Evolutionary conservation across 495 filamentous ascomycete species (phyloP).

Genomic region (Penicillium goetzii): DNA sequence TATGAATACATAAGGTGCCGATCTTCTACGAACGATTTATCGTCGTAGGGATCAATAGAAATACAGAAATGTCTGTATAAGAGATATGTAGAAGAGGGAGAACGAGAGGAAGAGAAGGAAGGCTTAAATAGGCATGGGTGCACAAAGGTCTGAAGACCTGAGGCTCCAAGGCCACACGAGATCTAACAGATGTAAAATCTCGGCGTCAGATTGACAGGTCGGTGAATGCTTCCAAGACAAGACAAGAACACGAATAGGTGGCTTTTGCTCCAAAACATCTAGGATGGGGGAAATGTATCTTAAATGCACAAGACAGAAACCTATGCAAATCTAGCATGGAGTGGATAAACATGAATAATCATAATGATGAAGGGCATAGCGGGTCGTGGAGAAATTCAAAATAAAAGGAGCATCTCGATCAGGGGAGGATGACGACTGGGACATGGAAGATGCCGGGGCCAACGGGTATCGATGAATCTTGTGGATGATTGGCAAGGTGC

Average conservation of each 20-base stretch:
- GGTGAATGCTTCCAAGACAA: background rate
- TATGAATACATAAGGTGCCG: background rate
- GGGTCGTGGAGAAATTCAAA: conserved; percentile 1
- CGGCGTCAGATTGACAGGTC: background rate
- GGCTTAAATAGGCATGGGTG: background rate
- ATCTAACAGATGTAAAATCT: background rate
- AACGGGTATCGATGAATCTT: conserved; percentile 6
- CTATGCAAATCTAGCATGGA: conserved; percentile 7
- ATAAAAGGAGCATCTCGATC: conserved; percentile 4
- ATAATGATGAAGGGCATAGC: conserved; percentile 8
- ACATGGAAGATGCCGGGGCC: conserved; percentile 34
- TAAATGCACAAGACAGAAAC: background rate
- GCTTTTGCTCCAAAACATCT: conserved; percentile 9
- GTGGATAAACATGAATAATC: background rate
- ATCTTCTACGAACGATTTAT: background rate
- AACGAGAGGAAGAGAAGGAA: background rate
- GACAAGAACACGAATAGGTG: background rate
- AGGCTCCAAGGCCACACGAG: background rate
- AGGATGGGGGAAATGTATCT: background rate
- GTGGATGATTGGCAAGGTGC: conserved; percentile 7
- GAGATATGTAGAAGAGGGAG: background rate
- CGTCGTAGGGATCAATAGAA: background rate
- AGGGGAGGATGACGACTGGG: conserved; percentile 37
- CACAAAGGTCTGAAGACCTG: background rate
- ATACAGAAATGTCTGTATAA: background rate